These are phyloP conservation scores for Aureobasidium subglaciale DNA, from an alignment of 2,329 filamentous ascomycete species.

Conservation along the genomic window DNA sequence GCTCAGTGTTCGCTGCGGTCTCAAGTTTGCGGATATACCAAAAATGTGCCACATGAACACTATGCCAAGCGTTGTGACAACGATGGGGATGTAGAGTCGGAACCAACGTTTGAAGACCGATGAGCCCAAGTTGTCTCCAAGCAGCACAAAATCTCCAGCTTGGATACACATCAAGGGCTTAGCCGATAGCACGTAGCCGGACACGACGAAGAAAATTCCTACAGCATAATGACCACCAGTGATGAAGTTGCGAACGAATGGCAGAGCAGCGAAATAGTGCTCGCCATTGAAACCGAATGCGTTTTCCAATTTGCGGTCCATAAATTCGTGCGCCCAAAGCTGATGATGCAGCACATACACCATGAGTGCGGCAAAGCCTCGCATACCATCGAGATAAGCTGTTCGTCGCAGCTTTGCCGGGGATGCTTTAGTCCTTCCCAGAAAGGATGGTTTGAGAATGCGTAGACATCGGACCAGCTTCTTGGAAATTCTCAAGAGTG, in stretches of 20 bases:
- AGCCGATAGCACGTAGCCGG: slow-evolving; percentile 45
- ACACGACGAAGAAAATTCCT: slow-evolving; percentile 45
- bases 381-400: slow-evolving; percentile 56
- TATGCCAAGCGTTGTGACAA: slow-evolving; percentile 49
- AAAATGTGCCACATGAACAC: slow-evolving; percentile 49
- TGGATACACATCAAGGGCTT: slow-evolving; percentile 41
- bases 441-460: too few relatives aligned
- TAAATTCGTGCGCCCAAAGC: slow-evolving; percentile 46
- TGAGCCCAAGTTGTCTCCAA: slow-evolving; percentile 40
- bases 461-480: too few relatives aligned
- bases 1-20: not conserved
- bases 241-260: slow-evolving; percentile 53
- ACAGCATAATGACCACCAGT: slow-evolving; percentile 56
- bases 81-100: slow-evolving; percentile 45
- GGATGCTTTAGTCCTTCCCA: not conserved
- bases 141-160: slow-evolving; percentile 31
- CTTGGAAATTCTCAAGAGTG: too few relatives aligned
- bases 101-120: slow-evolving; percentile 47
- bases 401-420: slow-evolving; percentile 37
- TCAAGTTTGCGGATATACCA: slow-evolving; percentile 33
- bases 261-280: slow-evolving; percentile 47
- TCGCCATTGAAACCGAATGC: slow-evolving; percentile 46
- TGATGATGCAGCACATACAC: slow-evolving; percentile 59
- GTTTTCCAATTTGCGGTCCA: slow-evolving; percentile 50
- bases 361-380: slow-evolving; percentile 59